Conservation (phyloP, 331 rosid species). For the Acacia pycnantha region DNA sequence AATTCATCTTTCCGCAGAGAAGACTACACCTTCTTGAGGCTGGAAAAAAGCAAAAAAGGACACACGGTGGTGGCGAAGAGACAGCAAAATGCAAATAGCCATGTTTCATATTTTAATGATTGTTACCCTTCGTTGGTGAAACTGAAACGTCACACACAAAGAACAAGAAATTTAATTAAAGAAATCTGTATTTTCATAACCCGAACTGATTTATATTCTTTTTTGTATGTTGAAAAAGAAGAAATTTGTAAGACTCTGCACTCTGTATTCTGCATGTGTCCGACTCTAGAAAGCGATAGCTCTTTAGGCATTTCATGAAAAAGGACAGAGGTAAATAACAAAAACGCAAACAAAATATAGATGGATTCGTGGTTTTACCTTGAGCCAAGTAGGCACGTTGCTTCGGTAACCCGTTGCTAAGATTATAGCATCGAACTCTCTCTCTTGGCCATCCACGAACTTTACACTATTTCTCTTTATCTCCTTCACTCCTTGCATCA, state of each 20-base stretch:
- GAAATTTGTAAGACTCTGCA: slow-evolving; percentile 49
- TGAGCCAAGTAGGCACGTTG: slow-evolving; percentile 97
- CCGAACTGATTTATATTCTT: slow-evolving; percentile 54
- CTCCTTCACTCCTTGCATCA: slow-evolving; percentile 81
- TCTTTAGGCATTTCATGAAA: slow-evolving; percentile 48
- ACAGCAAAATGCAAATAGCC: background rate
- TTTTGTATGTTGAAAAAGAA: slow-evolving; percentile 75
- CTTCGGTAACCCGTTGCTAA: slow-evolving; percentile 96
- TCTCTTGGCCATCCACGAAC: slow-evolving; percentile 86
- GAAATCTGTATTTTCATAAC: background rate
- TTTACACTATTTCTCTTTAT: slow-evolving; percentile 83
- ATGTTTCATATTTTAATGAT: slow-evolving; percentile 30
- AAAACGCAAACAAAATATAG: background rate
- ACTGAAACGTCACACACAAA: slow-evolving; percentile 13
- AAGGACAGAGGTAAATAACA: slow-evolving; percentile 40
- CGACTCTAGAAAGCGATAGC: slow-evolving; percentile 48
- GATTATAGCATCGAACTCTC: slow-evolving; percentile 85
- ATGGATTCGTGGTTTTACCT: slow-evolving; percentile 45
- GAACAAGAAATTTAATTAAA: background rate
- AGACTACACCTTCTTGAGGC: background rate
- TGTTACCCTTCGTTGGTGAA: slow-evolving; percentile 17
- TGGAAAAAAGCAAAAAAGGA: background rate
- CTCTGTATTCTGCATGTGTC: slow-evolving; percentile 44
- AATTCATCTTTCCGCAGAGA: background rate
- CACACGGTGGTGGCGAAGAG: background rate